Base-by-base conservation (phyloP, 495 filamentous ascomycete species). In the Penicillium psychrofluorescens region DNA sequence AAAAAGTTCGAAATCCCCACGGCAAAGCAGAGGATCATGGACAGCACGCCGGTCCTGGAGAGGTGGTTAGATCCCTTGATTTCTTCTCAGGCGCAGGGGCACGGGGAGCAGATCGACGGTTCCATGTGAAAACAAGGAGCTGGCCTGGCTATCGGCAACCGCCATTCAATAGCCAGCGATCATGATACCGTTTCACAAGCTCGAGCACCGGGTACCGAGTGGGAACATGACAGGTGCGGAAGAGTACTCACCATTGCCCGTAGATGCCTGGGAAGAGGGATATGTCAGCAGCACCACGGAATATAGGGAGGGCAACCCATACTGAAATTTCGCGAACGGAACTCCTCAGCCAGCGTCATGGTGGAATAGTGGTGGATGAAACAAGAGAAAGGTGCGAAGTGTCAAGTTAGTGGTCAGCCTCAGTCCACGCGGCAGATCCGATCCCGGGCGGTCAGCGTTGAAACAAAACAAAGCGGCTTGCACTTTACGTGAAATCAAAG, bases 261-360 rank as follows among this genome's bases (percentile, higher is more conserved):
- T 98, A 98, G 71, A 98, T 98, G 78, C 94, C 92, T 98, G 62
- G 33, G 41, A 30, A 22, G 34, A 48, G 50, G 31, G 53, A 45
- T 47, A 44, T 43, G 51, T 72, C 55, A 72, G 70, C 55, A 49
- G 22, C 43, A 27, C 12, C 27, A 41, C 44, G 36, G 30, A 31
- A 43, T 43, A 56, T 59, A 41, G 40, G 44, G 39, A 36, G 48
- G 43, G 36, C 30, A 43, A 43, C 40, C 48, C 92, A 71, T 79
- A 97, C 94, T 97, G 78, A 97, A 99, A 74, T 99, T 99, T 65
- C 92, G 79, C 52, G 88, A 88, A 62, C 80, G 84, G 60, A 99
- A 89, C 77, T 97, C 92, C 62, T 78, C 74, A 13, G 64, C 59
- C 35, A 78, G 54, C 49, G 73, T 70, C 74, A 78, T 78, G 46